Percentiles rank a stretch among this genome's conserved stretches.
Conservation (phyloP, 1,284 basidiomycete genomes). For the Dichomitus squalens region DNA sequence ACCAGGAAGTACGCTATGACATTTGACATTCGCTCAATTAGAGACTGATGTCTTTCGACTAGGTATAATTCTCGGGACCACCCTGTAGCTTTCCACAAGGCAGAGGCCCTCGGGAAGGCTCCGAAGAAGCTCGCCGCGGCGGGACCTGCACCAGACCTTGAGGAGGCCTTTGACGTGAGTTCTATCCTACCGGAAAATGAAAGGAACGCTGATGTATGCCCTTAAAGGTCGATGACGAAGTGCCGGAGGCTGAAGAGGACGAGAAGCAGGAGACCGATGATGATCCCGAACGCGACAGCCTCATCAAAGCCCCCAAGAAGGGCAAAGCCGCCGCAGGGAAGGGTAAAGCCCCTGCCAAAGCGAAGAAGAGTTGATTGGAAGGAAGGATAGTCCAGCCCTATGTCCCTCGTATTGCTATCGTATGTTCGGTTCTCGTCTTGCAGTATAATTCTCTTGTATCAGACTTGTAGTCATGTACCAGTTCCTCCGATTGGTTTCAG, state of each 20-base stretch:
- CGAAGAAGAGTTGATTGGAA: slow-evolving; percentile 21
- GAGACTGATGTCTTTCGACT: not conserved
- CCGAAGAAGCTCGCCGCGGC: slow-evolving; percentile 77
- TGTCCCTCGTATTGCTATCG: not conserved
- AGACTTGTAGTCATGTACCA: not conserved
- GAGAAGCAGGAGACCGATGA: slow-evolving; percentile 38
- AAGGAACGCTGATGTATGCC: not conserved
- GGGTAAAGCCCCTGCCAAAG: slow-evolving; percentile 22
- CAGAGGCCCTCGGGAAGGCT: slow-evolving; percentile 72
- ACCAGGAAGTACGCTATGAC: slow-evolving; percentile 71
- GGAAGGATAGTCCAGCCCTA: too few species aligned
- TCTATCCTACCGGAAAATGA: slow-evolving; percentile 20
- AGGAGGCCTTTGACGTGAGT: slow-evolving; percentile 77
- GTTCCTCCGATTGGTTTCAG: not conserved
- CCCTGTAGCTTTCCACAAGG: slow-evolving; percentile 91
- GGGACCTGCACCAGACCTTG: slow-evolving; percentile 82
- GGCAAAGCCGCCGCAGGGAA: slow-evolving; percentile 33
- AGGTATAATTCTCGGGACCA: slow-evolving; percentile 89
- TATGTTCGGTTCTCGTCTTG: slow-evolving; percentile 4
- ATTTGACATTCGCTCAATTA: not conserved
- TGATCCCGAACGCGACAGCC: slow-evolving; percentile 50
- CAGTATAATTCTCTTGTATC: not conserved
- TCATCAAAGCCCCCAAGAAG: slow-evolving; percentile 49
- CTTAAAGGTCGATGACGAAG: slow-evolving; percentile 40
- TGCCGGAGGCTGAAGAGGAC: slow-evolving; percentile 43